Evolutionary conservation across 2,329 filamentous ascomycete genomes (phyloP).

Genomic region (Juglanconis sp.): DNA sequence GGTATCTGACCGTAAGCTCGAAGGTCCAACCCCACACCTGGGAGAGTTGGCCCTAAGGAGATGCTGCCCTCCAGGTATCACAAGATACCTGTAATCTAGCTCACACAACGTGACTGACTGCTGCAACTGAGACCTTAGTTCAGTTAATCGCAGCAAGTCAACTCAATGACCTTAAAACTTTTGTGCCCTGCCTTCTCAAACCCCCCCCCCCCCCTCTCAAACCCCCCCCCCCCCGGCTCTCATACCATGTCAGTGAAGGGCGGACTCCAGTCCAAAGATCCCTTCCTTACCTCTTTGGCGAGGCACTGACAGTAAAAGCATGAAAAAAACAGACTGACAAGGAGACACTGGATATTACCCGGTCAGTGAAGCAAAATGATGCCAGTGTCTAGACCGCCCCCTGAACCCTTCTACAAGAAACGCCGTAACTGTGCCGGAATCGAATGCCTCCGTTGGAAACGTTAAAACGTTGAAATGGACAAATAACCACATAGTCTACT

Average conservation of each 20-base stretch:
- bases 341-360: constrained; percentile 10
- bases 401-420: constrained; percentile 18
- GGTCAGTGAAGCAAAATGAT: constrained; percentile 14
- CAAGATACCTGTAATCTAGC: not conserved
- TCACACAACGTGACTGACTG: not conserved
- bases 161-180: constrained; percentile 10
- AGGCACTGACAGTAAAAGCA: not conserved
- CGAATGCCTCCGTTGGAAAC: constrained; percentile 8
- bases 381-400: constrained; percentile 17
- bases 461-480: constrained; percentile 1
- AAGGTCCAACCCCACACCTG: not conserved
- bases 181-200: constrained; percentile 6
- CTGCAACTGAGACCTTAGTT: not conserved
- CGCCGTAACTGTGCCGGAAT: constrained; percentile 17
- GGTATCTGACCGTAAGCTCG: not conserved
- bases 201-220: too few relatives aligned
- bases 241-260: not conserved
- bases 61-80: not conserved
- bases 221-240: too few relatives aligned
- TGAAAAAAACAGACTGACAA: not conserved
- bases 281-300: constrained; percentile 1
- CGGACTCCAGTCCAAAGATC: not conserved
- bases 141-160: not conserved
- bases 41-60: too few relatives aligned
- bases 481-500: not conserved